Base-by-base conservation (phyloP, 345 rosid genomes). In the Boechera divaricarpa region DNA sequence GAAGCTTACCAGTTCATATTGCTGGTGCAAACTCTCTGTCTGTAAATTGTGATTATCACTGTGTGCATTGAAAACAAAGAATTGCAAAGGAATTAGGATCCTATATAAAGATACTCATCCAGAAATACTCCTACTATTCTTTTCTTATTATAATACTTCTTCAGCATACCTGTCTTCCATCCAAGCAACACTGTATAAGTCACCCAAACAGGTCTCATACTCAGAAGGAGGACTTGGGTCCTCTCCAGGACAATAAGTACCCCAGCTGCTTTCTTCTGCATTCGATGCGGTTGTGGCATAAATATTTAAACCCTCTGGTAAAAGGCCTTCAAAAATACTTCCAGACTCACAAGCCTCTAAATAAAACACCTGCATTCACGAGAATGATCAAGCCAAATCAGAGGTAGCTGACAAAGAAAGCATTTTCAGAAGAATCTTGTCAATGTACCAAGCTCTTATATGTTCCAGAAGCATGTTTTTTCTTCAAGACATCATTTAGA, bases 261-360 rank as follows among this genome's bases (percentile, higher is more conserved):
- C 98, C 98, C 98, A 93, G 59, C 98, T 96, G 82, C 97, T 91
- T 83, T 96, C 99, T 54, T 60, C 89, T 35, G 95, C 98, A 79
- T 96, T 96, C 26, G 97, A 29, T 10, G 99, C 97, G 57, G 99
- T 96, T 79, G 98, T 93, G 58, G 96, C 99, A 75, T 93, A 96
- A 55, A 93, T 96, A 67, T 93, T 96, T 74, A 96, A 80, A 78
- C 87, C 95, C 75, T 91, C 85, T 2, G 90, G 90, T 83, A 96
- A 98, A 87, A 96, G 90, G 52, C 98, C 98, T 87, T 93, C 98
- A 72, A 96, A 95, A 63, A 96, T 89, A 80, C 99, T 96, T 75
- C 98, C 98, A 31, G 98, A 91, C 61, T 96, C 99, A 84, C 99
- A 96, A 76, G 98, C 98, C 85, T 96, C 99, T 6, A 96, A 92